A percentile compares a stretch with the other conserved stretches of the same genome.
These are phyloP conservation scores for Sicyos edulis DNA, from an alignment of 306 rosid species.

Conservation along the genomic window DNA sequence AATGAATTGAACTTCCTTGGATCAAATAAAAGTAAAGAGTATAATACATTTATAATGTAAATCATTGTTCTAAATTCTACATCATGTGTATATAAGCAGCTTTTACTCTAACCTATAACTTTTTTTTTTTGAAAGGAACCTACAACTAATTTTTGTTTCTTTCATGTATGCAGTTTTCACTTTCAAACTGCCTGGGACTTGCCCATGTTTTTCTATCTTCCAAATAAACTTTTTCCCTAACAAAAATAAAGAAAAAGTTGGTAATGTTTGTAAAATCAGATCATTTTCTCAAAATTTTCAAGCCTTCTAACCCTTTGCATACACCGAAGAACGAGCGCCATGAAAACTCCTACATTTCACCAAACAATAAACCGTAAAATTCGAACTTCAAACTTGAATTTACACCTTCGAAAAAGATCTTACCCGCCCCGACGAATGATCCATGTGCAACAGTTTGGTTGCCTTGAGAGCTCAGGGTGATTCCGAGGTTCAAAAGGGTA, in stretches of 20 bases:
- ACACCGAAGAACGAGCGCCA: conserved; percentile 50
- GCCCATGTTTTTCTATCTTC: neutral
- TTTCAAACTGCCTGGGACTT: neutral
- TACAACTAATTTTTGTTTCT: neutral
- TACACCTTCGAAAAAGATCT: neutral
- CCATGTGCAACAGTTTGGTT: conserved; percentile 60
- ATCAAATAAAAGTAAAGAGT: neutral
- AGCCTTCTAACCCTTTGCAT: conserved; percentile 71
- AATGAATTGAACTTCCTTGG: too few species aligned
- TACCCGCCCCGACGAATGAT: conserved; percentile 85
- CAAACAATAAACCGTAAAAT: neutral
- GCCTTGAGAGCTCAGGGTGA: conserved; percentile 71
- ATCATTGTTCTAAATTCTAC: neutral
- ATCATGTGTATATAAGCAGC: neutral
- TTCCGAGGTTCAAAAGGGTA: conserved; percentile 71
- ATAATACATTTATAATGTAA: conserved; percentile 8
- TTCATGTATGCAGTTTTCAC: neutral
- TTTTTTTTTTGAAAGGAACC: too few species aligned
- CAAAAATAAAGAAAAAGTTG: conserved; percentile 10
- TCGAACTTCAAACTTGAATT: neutral
- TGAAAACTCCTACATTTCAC: conserved; percentile 55
- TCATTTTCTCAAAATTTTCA: conserved; percentile 74
- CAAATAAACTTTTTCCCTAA: neutral
- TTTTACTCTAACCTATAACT: neutral
- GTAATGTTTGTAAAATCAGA: conserved; percentile 24